Percentiles rank a stretch among this genome's conserved stretches.
Conservation (phyloP, 352 stramenopile species). For the Discostella stelligera region DNA sequence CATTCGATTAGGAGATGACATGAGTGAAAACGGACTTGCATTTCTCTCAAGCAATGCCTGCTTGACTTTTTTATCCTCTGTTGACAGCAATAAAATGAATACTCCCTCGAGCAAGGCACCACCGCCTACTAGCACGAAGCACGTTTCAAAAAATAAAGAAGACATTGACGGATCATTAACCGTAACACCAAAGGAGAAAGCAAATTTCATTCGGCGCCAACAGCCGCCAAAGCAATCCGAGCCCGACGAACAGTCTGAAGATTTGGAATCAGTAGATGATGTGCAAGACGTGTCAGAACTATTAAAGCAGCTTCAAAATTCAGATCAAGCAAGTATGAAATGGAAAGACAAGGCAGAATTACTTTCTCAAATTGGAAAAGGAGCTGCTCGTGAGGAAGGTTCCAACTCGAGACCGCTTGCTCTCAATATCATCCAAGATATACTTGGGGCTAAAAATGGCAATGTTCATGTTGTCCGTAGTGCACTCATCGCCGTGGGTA, state of each 20-base stretch:
- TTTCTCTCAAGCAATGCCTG: slow-evolving; percentile 66
- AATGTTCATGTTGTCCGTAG: slow-evolving; percentile 64
- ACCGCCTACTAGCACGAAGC: slow-evolving; percentile 15
- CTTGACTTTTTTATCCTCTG: slow-evolving; percentile 50
- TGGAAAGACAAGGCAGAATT: slow-evolving; percentile 71
- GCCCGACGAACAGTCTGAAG: slow-evolving; percentile 30
- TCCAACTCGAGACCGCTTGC: slow-evolving; percentile 20
- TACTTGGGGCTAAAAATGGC: slow-evolving; percentile 58
- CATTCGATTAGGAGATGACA: slow-evolving; percentile 73
- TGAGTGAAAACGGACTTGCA: slow-evolving; percentile 64
- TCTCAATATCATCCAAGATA: slow-evolving; percentile 56
- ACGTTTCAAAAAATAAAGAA: slow-evolving; percentile 14
- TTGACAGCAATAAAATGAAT: slow-evolving; percentile 13
- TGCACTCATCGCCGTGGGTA: slow-evolving; percentile 53
- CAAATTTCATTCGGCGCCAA: slow-evolving; percentile 7
- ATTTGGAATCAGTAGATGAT: slow-evolving; percentile 47
- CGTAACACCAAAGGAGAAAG: slow-evolving; percentile 16
- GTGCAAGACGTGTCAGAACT: slow-evolving; percentile 40
- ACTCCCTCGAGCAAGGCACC: slow-evolving; percentile 12
- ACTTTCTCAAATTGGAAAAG: slow-evolving; percentile 56
- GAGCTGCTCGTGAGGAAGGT: slow-evolving; percentile 41
- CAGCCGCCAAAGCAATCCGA: slow-evolving; percentile 16
- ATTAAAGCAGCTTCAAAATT: slow-evolving; percentile 56
- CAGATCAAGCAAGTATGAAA: slow-evolving; percentile 48
- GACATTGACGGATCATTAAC: background rate